Percentiles rank a stretch among this genome's conserved stretches.
These are phyloP conservation scores for Botrytis fabae DNA, from an alignment of 2,329 filamentous ascomycete species.

Conservation along the genomic window DNA sequence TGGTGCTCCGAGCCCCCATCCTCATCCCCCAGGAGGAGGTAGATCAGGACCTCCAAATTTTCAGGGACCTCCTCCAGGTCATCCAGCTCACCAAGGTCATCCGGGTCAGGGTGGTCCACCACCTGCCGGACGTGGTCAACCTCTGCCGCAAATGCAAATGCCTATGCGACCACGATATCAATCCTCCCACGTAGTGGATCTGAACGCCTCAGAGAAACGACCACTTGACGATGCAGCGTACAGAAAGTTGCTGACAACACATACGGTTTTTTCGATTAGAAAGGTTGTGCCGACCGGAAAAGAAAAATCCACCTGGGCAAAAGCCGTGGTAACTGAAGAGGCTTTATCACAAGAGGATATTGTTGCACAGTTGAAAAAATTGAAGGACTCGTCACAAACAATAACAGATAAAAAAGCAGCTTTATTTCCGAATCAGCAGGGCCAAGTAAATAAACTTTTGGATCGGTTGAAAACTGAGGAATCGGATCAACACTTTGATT, in stretches of 20 bases:
- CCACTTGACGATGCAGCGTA: conserved; percentile 17
- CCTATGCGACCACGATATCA: conserved; percentile 17
- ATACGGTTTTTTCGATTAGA: conserved; percentile 33
- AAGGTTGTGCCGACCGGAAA: conserved; percentile 31
- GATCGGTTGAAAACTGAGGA: conserved; percentile 35
- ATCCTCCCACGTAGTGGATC: conserved; percentile 13
- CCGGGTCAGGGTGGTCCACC: background rate
- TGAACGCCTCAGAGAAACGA: background rate
- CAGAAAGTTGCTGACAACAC: conserved; percentile 24
- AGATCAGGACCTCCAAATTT: background rate
- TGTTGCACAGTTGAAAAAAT: conserved; percentile 34
- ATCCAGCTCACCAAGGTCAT: background rate
- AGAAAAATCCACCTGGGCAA: conserved; percentile 37
- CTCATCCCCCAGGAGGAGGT: background rate
- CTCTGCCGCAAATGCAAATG: conserved; percentile 19
- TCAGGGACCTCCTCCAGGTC: background rate
- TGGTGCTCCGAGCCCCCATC: background rate
- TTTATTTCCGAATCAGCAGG: conserved; percentile 34
- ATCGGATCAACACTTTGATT: conserved; percentile 34
- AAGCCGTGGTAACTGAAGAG: conserved; percentile 34
- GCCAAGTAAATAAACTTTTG: conserved; percentile 37
- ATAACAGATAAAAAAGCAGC: conserved; percentile 37
- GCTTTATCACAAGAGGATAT: conserved; percentile 36
- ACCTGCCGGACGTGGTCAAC: background rate
- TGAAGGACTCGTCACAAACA: conserved; percentile 31